Evolutionary conservation across 176 grass and related monocot genomes (phyloP).

Genomic region (Pharus latifolius): DNA sequence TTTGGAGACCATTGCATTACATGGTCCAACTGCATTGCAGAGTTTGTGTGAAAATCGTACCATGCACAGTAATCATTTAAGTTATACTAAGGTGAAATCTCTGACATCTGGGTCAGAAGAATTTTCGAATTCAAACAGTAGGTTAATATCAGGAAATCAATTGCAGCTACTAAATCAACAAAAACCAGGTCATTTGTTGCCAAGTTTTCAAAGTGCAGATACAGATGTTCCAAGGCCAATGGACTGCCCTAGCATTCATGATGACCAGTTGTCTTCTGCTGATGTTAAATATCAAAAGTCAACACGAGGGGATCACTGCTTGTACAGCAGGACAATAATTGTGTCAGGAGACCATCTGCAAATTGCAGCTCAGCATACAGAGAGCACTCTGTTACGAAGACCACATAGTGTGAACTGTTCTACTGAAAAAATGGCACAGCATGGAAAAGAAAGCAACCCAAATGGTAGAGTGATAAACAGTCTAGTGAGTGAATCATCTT

Average conservation of each 20-base stretch:
- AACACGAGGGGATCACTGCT: slow-evolving; percentile 1
- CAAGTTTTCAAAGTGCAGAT: not conserved
- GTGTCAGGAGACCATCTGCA: not conserved
- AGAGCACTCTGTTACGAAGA: slow-evolving; percentile 3
- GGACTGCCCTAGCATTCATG: not conserved
- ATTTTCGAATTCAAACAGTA: slow-evolving; percentile 11
- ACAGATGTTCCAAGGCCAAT: slow-evolving; percentile 10
- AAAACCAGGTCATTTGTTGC: not conserved
- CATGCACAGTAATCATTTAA: too few relatives aligned
- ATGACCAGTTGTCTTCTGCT: not conserved
- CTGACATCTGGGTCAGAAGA: not conserved
- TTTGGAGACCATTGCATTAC: too few relatives aligned
- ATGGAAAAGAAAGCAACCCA: slow-evolving; percentile 14
- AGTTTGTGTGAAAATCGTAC: too few relatives aligned
- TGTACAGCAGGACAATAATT: not conserved
- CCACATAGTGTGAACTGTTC: slow-evolving; percentile 4
- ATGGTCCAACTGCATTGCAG: too few relatives aligned
- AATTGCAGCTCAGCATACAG: slow-evolving; percentile 1
- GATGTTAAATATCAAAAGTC: slow-evolving; percentile 15
- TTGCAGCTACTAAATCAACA: slow-evolving; percentile 4
- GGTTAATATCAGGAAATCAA: slow-evolving; percentile 5
- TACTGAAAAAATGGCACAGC: not conserved
- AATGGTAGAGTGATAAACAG: not conserved
- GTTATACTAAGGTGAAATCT: too few relatives aligned
- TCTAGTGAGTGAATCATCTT: not conserved